Conservation (phyloP, 2,329 filamentous ascomycete species). For the Calonectria pteridis region DNA sequence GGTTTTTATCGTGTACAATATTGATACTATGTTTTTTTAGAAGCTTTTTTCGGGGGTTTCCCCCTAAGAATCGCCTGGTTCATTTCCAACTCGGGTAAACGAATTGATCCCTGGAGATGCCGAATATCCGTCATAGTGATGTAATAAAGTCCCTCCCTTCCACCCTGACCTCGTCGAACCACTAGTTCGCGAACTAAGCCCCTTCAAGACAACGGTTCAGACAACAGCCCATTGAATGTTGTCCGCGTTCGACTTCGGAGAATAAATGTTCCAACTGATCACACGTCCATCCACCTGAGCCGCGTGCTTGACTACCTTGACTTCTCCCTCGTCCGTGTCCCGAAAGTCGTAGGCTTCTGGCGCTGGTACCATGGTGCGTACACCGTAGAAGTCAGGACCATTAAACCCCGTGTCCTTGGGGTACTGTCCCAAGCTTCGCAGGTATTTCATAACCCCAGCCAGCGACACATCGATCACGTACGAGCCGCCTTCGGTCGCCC, state of each 20-base stretch:
- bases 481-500: constrained; percentile 56
- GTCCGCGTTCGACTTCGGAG: too few relatives aligned
- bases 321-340: neutral
- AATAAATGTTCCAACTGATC: neutral
- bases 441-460: constrained; percentile 67
- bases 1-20: neutral
- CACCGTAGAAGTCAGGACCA: neutral
- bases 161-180: neutral
- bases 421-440: constrained; percentile 66
- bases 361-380: neutral
- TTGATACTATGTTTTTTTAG: neutral
- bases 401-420: constrained; percentile 58
- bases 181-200: neutral
- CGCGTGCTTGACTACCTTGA: neutral
- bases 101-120: neutral
- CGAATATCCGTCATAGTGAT: neutral
- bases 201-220: neutral
- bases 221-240: neutral
- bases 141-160: neutral
- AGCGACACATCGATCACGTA: constrained; percentile 68
- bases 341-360: neutral
- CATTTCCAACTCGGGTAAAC: neutral
- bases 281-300: neutral
- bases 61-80: neutral
- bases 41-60: neutral